Evolutionary conservation across 441 rosid species (phyloP), one percentile per base, ranked within the genome.

Genomic region (Arabidopsis hybrid): DNA sequence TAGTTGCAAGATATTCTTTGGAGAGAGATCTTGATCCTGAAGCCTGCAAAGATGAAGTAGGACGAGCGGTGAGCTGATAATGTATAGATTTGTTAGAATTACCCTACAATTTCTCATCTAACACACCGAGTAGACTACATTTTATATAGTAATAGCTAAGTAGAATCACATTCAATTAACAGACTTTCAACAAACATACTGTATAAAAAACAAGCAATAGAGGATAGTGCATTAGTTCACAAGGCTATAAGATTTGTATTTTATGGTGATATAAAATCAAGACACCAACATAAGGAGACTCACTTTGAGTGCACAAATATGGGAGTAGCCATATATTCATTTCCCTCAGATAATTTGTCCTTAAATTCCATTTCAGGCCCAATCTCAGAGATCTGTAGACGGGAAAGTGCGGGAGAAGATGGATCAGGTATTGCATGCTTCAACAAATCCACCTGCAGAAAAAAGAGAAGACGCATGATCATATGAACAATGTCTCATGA

Each of bases 371-470:
- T 86, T 59, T 89, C 90, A 74, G 80, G 58, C 60, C 80, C 91
- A 53, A 35, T 14, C 63, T 61, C 83, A 59, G 87, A 78, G 80
- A 81, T 81, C 47, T 77, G 88, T 12, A 79, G 63, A 68, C 88
- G 88, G 31, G 81, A 57, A 34, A 82, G 60, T 39, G 78, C 59
- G 34, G 84, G 71, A 26, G 81, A 85, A 83, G 92, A 91, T 42
- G 93, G 97, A 83, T 91, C 95, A 29, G 97, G 89, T 71, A 91
- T 87, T 65, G 88, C 87, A 80, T 89, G 93, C 72, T 91, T 91
- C 85, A 91, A 75, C 81, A 89, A 79, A 85, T 88, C 95, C 64
- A 91, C 95, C 97, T 91, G 87, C 73, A 79, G 26, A 17, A 17
- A 32, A 52, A 26, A 52, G 34, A 5, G 57, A 21, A 36, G 60